Evolutionary conservation across 352 stramenopile genomes (phyloP).

Genomic region (Phytophthora megakarya): DNA sequence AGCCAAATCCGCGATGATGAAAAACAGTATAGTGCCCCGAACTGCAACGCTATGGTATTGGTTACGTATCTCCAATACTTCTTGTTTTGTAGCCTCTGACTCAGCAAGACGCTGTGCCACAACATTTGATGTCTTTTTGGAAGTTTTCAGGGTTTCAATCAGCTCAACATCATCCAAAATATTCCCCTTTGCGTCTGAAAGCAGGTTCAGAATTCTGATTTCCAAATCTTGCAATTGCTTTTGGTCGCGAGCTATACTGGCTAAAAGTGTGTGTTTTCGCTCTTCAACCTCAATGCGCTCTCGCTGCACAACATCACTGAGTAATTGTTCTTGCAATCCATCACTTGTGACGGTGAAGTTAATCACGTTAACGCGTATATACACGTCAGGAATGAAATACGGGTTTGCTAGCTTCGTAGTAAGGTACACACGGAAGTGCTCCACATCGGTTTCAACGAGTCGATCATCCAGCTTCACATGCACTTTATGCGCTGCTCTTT

Average conservation of each 20-base stretch:
- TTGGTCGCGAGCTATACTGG: conserved; percentile 90
- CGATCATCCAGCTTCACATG: conserved; percentile 76
- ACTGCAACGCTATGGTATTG: conserved; percentile 62
- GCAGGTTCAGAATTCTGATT: conserved; percentile 88
- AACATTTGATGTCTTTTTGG: conserved; percentile 67
- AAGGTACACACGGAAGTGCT: conserved; percentile 89
- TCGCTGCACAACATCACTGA: conserved; percentile 87
- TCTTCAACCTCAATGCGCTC: conserved; percentile 89
- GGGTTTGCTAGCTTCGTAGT: conserved; percentile 93
- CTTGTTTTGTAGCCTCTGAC: conserved; percentile 61
- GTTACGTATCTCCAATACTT: conserved; percentile 67
- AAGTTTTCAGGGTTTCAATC: conserved; percentile 63
- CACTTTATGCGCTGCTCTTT: background rate
- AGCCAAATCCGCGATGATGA: conserved; percentile 62
- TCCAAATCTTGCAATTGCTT: conserved; percentile 91
- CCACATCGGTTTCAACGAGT: conserved; percentile 69
- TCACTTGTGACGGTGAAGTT: conserved; percentile 94
- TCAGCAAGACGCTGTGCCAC: conserved; percentile 60
- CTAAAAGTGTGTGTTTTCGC: conserved; percentile 82
- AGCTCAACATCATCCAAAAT: conserved; percentile 92
- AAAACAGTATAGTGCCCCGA: conserved; percentile 73
- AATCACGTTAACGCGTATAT: conserved; percentile 92
- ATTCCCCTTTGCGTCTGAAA: conserved; percentile 87
- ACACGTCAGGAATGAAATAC: conserved; percentile 90
- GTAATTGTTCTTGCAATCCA: conserved; percentile 89